phyloP scores from a whole-genome alignment of 139 green algal species.

The Chlamydomonas eustigma region DNA sequence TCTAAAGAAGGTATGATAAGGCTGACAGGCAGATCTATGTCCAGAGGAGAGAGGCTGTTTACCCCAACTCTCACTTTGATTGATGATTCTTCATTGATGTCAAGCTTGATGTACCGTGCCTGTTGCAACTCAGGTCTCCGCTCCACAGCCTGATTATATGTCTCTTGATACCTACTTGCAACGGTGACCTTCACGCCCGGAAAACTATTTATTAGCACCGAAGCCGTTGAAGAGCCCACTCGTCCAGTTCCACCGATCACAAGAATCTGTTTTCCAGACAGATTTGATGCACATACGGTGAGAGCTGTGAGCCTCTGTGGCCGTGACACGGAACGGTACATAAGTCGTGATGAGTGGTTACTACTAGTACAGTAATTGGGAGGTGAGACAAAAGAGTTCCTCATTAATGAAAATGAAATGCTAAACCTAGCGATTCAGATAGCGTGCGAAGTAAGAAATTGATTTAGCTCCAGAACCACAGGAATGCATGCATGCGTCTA shows the following conservation, averaged over 20 bases:
- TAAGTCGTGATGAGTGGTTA: no score
- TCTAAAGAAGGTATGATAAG: background rate
- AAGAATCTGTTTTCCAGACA: constrained; percentile 13
- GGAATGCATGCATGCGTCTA: no score
- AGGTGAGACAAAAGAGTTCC: no score
- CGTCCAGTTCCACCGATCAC: constrained; percentile 77
- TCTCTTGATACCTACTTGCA: constrained; percentile 37
- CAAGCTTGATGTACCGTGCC: constrained; percentile 36
- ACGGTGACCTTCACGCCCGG: constrained; percentile 52
- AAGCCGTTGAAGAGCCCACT: constrained; percentile 75
- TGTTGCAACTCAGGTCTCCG: constrained; percentile 52
- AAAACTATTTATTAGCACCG: constrained; percentile 53
- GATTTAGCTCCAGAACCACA: no score
- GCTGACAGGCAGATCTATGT: background rate
- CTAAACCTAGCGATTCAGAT: no score
- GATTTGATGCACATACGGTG: background rate
- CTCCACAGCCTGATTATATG: constrained; percentile 45
- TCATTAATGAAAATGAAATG: no score
- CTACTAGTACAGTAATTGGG: no score
- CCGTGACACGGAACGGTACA: no score
- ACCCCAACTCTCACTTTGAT: constrained; percentile 35
- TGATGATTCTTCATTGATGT: constrained; percentile 45
- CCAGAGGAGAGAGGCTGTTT: background rate
- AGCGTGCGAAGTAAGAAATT: no score
- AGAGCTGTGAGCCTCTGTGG: no score